Conservation (phyloP, 371 early-diverging fungal genomes). For the Mucor irregularis region DNA sequence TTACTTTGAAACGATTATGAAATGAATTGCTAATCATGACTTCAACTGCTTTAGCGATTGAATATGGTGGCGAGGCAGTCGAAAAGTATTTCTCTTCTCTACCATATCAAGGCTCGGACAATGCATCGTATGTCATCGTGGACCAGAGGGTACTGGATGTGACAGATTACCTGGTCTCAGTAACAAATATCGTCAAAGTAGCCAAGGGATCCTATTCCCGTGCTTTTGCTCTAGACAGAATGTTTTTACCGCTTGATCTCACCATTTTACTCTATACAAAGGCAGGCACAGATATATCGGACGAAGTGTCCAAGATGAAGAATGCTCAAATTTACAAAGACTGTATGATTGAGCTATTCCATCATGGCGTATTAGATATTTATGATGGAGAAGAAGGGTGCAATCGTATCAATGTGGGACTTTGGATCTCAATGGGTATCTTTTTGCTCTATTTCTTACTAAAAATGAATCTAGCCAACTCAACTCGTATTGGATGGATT, state of each 20-base stretch:
- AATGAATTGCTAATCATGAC: not conserved
- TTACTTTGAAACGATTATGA: too few relatives aligned
- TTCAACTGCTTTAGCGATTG: constrained; percentile 9
- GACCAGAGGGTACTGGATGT: constrained; percentile 43
- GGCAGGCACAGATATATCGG: constrained; percentile 42
- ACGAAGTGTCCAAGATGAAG: constrained; percentile 23
- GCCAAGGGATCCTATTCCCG: constrained; percentile 35
- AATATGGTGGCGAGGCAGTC: constrained; percentile 1
- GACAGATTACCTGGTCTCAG: constrained; percentile 39
- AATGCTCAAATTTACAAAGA: constrained; percentile 19
- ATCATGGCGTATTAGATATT: constrained; percentile 32
- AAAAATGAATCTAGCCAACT: constrained; percentile 46
- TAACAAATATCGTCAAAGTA: constrained; percentile 36
- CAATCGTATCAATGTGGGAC: constrained; percentile 34
- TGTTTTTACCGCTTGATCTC: constrained; percentile 48
- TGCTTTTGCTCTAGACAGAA: constrained; percentile 43
- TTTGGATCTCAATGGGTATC: constrained; percentile 49
- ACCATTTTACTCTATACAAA: constrained; percentile 31
- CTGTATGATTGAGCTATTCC: constrained; percentile 39
- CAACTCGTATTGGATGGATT: constrained; percentile 36
- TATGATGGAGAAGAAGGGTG: constrained; percentile 27
- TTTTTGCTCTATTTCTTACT: constrained; percentile 41
- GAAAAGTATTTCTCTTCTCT: constrained; percentile 10
- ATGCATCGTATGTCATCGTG: constrained; percentile 38
- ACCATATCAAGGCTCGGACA: constrained; percentile 3